Conservation (phyloP, 148 eudicot species). For the Nepenthes gracilis region DNA sequence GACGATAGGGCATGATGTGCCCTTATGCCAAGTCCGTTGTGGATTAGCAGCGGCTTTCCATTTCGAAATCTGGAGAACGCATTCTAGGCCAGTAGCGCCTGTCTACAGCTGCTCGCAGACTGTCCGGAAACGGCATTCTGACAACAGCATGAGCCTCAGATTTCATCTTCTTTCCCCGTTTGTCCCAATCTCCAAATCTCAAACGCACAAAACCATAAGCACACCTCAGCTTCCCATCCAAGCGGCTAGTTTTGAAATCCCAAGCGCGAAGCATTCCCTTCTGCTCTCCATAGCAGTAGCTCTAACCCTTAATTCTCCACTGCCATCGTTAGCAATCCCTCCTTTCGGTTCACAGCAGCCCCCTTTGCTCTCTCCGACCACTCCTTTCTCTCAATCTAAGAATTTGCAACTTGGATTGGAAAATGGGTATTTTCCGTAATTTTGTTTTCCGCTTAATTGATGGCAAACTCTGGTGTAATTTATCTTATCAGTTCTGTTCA, state of each 20-base stretch:
- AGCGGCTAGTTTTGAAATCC: neutral
- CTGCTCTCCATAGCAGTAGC: slow-evolving; percentile 50
- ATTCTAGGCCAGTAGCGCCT: too few relatives aligned
- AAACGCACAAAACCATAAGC: neutral
- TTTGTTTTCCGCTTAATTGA: neutral
- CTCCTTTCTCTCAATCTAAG: slow-evolving; percentile 88
- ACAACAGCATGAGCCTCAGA: slow-evolving; percentile 14
- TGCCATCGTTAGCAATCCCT: slow-evolving; percentile 62
- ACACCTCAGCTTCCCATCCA: slow-evolving; percentile 1
- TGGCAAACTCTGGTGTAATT: neutral
- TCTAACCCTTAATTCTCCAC: slow-evolving; percentile 42
- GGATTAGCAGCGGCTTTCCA: too few relatives aligned
- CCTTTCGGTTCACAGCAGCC: slow-evolving; percentile 32
- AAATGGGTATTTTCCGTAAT: slow-evolving; percentile 46
- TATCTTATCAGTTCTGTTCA: neutral
- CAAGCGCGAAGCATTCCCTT: slow-evolving; percentile 12
- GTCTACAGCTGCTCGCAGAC: too few relatives aligned
- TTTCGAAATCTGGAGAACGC: too few relatives aligned
- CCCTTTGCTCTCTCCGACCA: slow-evolving; percentile 28
- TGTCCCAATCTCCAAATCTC: slow-evolving; percentile 1
- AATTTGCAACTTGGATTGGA: slow-evolving; percentile 74
- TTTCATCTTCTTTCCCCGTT: slow-evolving; percentile 19
- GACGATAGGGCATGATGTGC: too few relatives aligned
- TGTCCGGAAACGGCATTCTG: too few relatives aligned
- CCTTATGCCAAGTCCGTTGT: too few relatives aligned